Base-by-base conservation (phyloP, 2,329 filamentous ascomycete species). In the Exophiala alcalophila region DNA sequence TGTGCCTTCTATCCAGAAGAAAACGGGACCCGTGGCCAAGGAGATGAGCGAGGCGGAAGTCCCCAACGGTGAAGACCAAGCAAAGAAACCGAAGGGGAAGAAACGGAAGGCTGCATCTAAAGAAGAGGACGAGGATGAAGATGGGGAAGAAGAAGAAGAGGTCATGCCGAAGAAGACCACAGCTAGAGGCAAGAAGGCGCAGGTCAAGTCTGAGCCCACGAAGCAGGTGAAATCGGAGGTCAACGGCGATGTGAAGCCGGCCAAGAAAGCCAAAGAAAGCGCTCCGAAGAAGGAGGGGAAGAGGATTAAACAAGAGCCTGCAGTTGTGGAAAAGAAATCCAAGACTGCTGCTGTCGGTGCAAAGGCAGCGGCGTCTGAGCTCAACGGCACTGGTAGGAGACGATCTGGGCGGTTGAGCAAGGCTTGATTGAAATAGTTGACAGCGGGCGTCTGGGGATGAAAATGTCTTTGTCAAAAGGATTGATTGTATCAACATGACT, bases 1-100 rank as follows among this genome's bases (percentile, higher is more conserved):
- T 38, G 88, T 94, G 0, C 89, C 89, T 0, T 80, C 74, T 9
- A 68, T 92, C 19, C 92, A 97, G 69, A 94, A 89, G 71, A 95
- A 94, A 71, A 81, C 77, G 2, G 78, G 73, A 2, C 67, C 72
- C 21, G 76, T 80, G 11, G 71, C 75, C 12, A 76, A 72, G 4
- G 77, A 78, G 47, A 60, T 71, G n/a, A 57, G 47, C 31, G 65
- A 64, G 18, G 65, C 63, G 20, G 59, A 57, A 15, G 37, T 40
- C 6, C 27, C 47, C 10, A 53, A 52, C 12, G 41, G 26, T 3
- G 49, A 40, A 9, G 58, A 61, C 20, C 52, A 59, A 15, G 51
- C 54, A 33, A 52, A 44, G 9, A 50, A 50, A 5, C 30, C 32
- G 12, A 57, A 53, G 18, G 44, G 55, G 3, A 65, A 65, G 42